These are phyloP conservation scores for Lipomyces sp. DNA, from an alignment of 805 yeast genomes.

Conservation along the genomic window DNA sequence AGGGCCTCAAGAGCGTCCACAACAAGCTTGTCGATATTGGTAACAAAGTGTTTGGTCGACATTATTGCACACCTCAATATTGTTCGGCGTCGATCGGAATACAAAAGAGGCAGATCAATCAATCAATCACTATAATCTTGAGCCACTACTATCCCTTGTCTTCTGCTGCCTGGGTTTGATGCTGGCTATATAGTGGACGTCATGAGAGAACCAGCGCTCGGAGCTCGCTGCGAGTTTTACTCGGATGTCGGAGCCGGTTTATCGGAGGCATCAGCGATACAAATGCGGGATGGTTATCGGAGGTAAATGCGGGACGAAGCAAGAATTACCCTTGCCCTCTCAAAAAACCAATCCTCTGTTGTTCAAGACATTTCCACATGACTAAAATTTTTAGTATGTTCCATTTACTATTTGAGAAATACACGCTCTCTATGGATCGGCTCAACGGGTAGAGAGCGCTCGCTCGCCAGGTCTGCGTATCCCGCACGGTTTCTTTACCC, in stretches of 20 bases:
- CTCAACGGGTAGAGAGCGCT: no score
- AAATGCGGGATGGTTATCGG: no score
- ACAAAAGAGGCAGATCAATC: neutral
- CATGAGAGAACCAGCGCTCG: neutral
- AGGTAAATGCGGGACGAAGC: no score
- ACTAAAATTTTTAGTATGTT: no score
- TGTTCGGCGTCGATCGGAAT: neutral
- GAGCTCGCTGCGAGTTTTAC: no score
- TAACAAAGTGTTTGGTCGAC: slow-evolving; percentile 45
- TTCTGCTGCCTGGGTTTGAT: neutral
- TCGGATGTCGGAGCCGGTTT: neutral
- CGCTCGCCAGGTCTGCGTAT: no score
- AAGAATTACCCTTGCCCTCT: no score
- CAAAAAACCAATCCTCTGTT: no score
- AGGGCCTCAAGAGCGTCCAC: slow-evolving; percentile 57
- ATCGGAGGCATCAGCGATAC: neutral
- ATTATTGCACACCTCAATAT: slow-evolving; percentile 19
- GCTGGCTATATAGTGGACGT: neutral
- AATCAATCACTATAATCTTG: neutral
- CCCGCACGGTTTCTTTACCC: no score
- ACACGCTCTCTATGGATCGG: no score
- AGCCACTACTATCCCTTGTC: neutral
- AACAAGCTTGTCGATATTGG: slow-evolving; percentile 43
- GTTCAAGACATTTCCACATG: no score
- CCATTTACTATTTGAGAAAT: no score